Evolutionary conservation across 2,329 filamentous ascomycete genomes (phyloP).

Genomic region (Penicillium sumatraense): DNA sequence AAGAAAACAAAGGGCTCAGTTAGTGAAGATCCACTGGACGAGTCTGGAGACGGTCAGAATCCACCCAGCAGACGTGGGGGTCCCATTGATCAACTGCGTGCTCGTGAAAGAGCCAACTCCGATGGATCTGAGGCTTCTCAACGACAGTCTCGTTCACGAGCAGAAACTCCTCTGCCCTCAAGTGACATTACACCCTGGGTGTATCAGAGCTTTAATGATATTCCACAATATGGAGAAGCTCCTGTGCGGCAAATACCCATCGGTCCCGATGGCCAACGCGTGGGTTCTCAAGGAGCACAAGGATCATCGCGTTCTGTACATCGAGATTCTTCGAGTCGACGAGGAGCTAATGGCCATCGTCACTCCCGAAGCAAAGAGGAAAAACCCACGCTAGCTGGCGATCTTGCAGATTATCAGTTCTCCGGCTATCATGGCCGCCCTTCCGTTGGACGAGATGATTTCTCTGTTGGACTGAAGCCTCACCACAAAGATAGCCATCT

Average conservation of each 20-base stretch:
- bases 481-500: slow-evolving; percentile 55
- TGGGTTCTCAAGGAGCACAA: slow-evolving; percentile 53
- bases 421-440: slow-evolving; percentile 66
- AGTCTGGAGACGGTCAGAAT: slow-evolving; percentile 65
- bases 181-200: slow-evolving; percentile 98
- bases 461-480: slow-evolving; percentile 56
- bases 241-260: slow-evolving; percentile 73
- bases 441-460: slow-evolving; percentile 76
- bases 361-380: slow-evolving; percentile 64
- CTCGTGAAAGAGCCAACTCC: slow-evolving; percentile 81
- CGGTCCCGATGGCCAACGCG: slow-evolving; percentile 72
- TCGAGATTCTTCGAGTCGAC: slow-evolving; percentile 56
- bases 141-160: slow-evolving; percentile 71
- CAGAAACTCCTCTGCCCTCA: slow-evolving; percentile 75
- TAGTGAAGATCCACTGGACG: slow-evolving; percentile 78
- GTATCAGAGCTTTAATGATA: slow-evolving; percentile 84
- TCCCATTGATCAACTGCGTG: slow-evolving; percentile 57
- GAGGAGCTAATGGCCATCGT: slow-evolving; percentile 53
- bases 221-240: slow-evolving; percentile 76
- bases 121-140: slow-evolving; percentile 74
- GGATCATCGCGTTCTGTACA: slow-evolving; percentile 43
- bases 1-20: slow-evolving; percentile 92
- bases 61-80: slow-evolving; percentile 25
- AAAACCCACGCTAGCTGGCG: slow-evolving; percentile 42
- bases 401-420: slow-evolving; percentile 53